Conservation (phyloP, 2,329 filamentous ascomycete genomes). For the Colletotrichum higginsianum region DNA sequence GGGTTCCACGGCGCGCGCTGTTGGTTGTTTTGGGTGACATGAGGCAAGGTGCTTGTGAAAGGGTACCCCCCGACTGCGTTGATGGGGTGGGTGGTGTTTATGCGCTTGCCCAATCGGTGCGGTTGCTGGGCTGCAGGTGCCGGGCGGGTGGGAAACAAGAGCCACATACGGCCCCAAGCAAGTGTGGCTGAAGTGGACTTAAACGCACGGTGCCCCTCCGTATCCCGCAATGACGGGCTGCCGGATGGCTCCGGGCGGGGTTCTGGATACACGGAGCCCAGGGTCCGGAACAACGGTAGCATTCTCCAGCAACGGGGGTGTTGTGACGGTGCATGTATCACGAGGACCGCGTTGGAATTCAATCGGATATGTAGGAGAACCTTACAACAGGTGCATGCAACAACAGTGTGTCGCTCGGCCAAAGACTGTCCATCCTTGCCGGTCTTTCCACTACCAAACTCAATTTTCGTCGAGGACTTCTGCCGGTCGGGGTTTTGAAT, state of each 20-base stretch:
- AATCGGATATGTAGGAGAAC: not conserved
- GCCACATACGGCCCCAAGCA: conserved; percentile 6
- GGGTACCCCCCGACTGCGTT: conserved; percentile 19
- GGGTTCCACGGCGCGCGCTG: conserved; percentile 19
- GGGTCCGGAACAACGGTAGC: conserved; percentile 6
- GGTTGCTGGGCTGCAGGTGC: conserved; percentile 42
- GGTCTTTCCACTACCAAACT: not conserved
- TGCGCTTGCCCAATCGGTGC: conserved; percentile 42
- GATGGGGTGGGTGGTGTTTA: conserved; percentile 38
- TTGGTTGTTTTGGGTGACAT: conserved; percentile 35
- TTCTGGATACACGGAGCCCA: conserved; percentile 1
- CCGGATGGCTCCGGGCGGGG: conserved; percentile 11
- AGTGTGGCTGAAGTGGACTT: conserved; percentile 24
- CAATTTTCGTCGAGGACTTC: conserved; percentile 13
- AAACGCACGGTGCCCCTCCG: conserved; percentile 17
- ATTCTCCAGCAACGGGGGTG: not conserved
- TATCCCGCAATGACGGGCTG: conserved; percentile 10
- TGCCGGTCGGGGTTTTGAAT: conserved; percentile 31
- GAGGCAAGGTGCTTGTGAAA: conserved; percentile 35
- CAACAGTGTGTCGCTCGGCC: not conserved
- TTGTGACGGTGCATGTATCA: not conserved
- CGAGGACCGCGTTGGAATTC: not conserved
- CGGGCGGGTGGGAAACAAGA: not conserved
- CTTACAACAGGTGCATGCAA: not conserved
- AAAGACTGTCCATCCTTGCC: not conserved